Conservation (phyloP, 2,329 filamentous ascomycete genomes). For the Botryotinia convoluta region DNA sequence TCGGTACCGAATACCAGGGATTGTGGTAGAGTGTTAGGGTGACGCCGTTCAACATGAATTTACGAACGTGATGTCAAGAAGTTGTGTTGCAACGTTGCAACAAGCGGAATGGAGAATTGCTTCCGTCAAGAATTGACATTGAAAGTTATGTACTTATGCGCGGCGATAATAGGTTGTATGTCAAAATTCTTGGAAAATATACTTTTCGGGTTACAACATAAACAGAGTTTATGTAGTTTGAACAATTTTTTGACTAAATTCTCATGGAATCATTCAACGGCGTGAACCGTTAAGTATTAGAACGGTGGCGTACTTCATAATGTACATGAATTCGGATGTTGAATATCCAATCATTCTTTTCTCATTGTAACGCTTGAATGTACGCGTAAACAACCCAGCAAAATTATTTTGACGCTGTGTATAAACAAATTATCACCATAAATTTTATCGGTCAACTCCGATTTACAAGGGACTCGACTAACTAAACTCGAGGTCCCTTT, state of each 20-base stretch:
- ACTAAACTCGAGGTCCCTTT: background rate
- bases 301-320: background rate
- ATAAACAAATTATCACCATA: background rate
- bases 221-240: background rate
- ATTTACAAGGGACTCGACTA: background rate
- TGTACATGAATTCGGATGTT: background rate
- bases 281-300: background rate
- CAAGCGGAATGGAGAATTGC: background rate
- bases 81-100: background rate
- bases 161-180: background rate
- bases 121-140: background rate
- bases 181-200: background rate
- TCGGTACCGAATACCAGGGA: conserved; percentile 6
- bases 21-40: background rate
- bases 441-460: background rate
- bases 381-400: background rate
- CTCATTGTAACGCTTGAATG: background rate
- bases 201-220: background rate
- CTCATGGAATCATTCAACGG: background rate
- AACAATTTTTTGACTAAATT: background rate
- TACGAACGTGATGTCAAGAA: background rate
- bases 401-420: background rate
- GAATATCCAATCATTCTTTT: background rate
- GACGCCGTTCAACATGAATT: background rate
- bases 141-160: background rate